Evolutionary conservation across 192 early-diverging fungal species (phyloP).

Genomic region (Glomus cerebriforme): DNA sequence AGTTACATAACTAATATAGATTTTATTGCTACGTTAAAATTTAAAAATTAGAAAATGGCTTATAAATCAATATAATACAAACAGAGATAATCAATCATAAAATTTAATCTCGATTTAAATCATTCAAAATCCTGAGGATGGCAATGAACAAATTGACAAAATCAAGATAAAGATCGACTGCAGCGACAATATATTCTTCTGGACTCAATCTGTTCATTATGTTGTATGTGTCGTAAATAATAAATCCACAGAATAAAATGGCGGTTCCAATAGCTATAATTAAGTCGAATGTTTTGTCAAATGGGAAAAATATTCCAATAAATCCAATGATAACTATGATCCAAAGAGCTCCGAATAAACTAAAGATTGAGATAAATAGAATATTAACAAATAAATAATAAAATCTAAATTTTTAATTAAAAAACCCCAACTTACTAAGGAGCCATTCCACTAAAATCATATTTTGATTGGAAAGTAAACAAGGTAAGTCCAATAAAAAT

Average conservation of each 20-base stretch:
- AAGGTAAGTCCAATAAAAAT: conserved; percentile 74
- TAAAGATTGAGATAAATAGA: not conserved
- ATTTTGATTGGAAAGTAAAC: conserved; percentile 77
- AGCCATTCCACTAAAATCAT: conserved; percentile 65
- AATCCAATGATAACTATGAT: conserved; percentile 63
- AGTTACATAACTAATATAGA: too few species aligned
- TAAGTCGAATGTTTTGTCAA: conserved; percentile 56
- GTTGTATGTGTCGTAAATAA: conserved; percentile 73
- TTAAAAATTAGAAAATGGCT: too few species aligned
- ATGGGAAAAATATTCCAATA: conserved; percentile 73
- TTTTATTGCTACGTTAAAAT: too few species aligned
- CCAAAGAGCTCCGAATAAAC: conserved; percentile 63
- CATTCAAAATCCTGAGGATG: conserved; percentile 63
- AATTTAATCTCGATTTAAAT: conserved; percentile 40
- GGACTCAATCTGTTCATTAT: conserved; percentile 69
- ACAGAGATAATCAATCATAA: too few species aligned
- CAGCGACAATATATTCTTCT: conserved; percentile 74
- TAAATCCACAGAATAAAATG: conserved; percentile 77
- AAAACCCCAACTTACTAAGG: conserved; percentile 44
- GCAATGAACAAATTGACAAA: conserved; percentile 76
- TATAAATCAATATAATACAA: too few species aligned
- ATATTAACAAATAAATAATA: not conserved
- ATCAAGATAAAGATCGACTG: conserved; percentile 72
- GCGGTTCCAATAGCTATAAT: conserved; percentile 59
- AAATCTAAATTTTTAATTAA: conserved; percentile 3